Conservation (phyloP, 2,329 filamentous ascomycete genomes). For the Alternaria alternata region DNA sequence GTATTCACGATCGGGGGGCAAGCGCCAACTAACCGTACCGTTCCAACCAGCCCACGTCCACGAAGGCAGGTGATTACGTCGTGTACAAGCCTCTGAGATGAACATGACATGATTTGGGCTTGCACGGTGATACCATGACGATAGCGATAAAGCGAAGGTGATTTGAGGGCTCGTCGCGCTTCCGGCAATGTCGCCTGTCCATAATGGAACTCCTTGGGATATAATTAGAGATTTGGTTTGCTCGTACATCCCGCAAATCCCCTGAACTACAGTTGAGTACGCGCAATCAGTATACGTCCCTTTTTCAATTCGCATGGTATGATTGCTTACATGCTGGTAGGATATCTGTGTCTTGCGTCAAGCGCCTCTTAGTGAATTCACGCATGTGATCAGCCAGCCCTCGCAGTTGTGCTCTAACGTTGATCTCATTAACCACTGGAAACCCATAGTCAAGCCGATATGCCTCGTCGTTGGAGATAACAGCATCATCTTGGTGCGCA, state of each 20-base stretch:
- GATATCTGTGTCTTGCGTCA: slow-evolving; percentile 12
- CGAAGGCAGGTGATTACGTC: neutral
- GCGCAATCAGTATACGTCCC: neutral
- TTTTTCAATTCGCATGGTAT: neutral
- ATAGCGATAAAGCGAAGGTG: slow-evolving; percentile 19
- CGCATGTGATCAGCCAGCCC: slow-evolving; percentile 23
- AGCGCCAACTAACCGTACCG: slow-evolving; percentile 21
- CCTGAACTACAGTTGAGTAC: neutral
- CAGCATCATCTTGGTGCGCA: slow-evolving; percentile 6
- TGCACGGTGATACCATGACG: slow-evolving; percentile 19
- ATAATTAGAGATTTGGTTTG: neutral
- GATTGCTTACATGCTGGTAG: slow-evolving; percentile 8
- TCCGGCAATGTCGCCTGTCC: slow-evolving; percentile 14
- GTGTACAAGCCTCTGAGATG: slow-evolving; percentile 9
- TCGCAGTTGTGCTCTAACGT: slow-evolving; percentile 11
- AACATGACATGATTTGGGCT: slow-evolving; percentile 12
- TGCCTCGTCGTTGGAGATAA: slow-evolving; percentile 13
- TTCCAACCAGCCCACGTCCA: slow-evolving; percentile 22
- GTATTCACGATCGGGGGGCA: slow-evolving; percentile 17
- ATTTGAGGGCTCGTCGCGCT: slow-evolving; percentile 6
- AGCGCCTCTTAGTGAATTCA: slow-evolving; percentile 14
- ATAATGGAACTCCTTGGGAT: slow-evolving; percentile 17
- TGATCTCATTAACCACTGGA: neutral
- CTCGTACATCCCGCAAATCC: slow-evolving; percentile 12
- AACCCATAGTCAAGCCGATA: slow-evolving; percentile 23